Percentiles rank a stretch among this genome's conserved stretches.
Conservation (phyloP, 805 yeast species). For the Starmerella etchellsii region DNA sequence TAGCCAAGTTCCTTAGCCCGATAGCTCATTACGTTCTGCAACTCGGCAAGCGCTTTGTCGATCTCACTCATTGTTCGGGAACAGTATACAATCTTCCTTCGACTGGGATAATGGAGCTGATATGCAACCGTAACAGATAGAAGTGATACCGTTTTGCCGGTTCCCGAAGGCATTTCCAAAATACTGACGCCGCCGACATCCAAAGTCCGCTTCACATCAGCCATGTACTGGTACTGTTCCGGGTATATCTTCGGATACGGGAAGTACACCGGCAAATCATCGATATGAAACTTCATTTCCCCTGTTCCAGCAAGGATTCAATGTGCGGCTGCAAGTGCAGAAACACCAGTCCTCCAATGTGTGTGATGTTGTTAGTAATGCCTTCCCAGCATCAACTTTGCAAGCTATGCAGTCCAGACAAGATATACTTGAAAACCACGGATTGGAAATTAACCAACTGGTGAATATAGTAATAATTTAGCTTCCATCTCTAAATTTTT, state of each 20-base stretch:
- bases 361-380: no score
- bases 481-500: no score
- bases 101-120: conserved; percentile 87
- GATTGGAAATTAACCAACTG: no score
- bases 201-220: conserved; percentile 80
- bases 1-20: conserved; percentile 72
- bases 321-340: no score
- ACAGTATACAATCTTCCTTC: conserved; percentile 85
- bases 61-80: conserved; percentile 99
- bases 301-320: no score
- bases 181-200: conserved; percentile 97
- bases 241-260: conserved; percentile 97
- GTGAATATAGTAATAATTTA: no score
- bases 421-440: no score
- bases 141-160: conserved; percentile 92
- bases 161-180: conserved; percentile 98
- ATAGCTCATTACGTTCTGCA: conserved; percentile 76
- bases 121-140: conserved; percentile 87
- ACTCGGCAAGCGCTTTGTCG: conserved; percentile 89
- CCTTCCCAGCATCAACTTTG: no score
- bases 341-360: no score
- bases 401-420: no score
- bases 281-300: conserved; percentile 76
- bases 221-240: conserved; percentile 96
- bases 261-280: conserved; percentile 87